Percentiles rank a stretch among this genome's conserved stretches.
Evolutionary conservation across 1,139 yeast genomes (phyloP).

Genomic region (Arxiozyma heterogenica): DNA sequence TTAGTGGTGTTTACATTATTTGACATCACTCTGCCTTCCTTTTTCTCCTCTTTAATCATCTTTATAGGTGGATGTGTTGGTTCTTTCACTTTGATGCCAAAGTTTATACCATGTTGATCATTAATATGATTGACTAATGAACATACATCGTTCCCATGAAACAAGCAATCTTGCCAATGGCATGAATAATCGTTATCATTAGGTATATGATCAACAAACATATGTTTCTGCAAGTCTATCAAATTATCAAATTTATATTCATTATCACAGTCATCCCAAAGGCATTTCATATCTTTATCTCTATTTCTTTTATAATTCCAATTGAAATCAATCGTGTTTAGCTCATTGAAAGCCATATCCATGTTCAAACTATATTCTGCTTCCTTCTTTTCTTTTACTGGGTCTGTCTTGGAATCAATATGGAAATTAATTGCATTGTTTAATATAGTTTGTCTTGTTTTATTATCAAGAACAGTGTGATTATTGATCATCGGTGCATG

Average conservation of each 20-base stretch:
- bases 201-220: conserved; percentile 46
- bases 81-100: conserved; percentile 19
- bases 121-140: conserved; percentile 54
- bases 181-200: conserved; percentile 35
- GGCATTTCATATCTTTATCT: conserved; percentile 31
- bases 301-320: conserved; percentile 31
- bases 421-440: conserved; percentile 1
- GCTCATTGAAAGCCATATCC: neutral
- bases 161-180: conserved; percentile 68
- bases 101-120: conserved; percentile 38
- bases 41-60: neutral
- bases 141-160: conserved; percentile 42
- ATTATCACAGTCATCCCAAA: conserved; percentile 48
- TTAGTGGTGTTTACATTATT: too few relatives aligned
- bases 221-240: conserved; percentile 45
- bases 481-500: conserved; percentile 13
- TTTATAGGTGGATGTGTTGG: neutral
- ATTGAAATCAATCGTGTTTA: conserved; percentile 30
- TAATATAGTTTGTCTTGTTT: neutral
- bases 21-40: neutral
- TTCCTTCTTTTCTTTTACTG: neutral
- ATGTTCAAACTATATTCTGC: neutral
- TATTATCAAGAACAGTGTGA: neutral
- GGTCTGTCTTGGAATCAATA: neutral
- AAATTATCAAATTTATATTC: conserved; percentile 34